Evolutionary conservation across 768 basidiomycete species (phyloP), one percentile per base, ranked within the genome.

Genomic region (Exidia glandulosa): DNA sequence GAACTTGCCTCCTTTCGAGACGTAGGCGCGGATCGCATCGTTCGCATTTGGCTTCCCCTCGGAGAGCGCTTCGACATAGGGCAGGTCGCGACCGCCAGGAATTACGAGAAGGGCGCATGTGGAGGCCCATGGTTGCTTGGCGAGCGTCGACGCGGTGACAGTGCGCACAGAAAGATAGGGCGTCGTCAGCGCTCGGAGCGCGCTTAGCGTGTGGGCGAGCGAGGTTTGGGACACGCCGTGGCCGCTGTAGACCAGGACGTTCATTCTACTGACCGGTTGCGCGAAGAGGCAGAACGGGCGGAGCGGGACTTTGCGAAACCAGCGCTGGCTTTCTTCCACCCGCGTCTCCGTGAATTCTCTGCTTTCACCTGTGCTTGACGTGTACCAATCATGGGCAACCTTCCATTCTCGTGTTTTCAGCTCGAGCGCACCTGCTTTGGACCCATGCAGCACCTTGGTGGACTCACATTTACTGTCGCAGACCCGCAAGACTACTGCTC

Each of bases 151-250:
- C 12, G 78, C 76, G 0, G 83, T 74, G 57, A 93, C 77, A 16
- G 82, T 70, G 61, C 90, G 89, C 47, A 95, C 83, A 13, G 88
- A 82, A 70, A 94, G 94, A 68, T 85, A 79, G 0, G 90, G 86
- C 14, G 78, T 67, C 23, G 95, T 81, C 31, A 88, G 65, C 2
- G 77, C 67, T 32, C 79, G 76, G 19, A 93, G 79, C 1, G 74
- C 70, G 3, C 73, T 61, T 29, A 83, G 63, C 6, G 81, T 70
- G 63, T 79, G 67, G 58, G 74, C 65, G 41, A 80, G 69, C 9
- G 76, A 78, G 32, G 76, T 68, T 41, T 76, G 75, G 10, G 80
- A 70, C 7, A 81, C 77, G 62, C 87, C 85, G 37, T 83, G 78
- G 3, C 83, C 86, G 57, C 81, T 71, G 69, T 87, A 88, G 57